These are phyloP conservation scores for Ogataea degrootiae DNA, from an alignment of 805 yeast genomes.

Conservation along the genomic window DNA sequence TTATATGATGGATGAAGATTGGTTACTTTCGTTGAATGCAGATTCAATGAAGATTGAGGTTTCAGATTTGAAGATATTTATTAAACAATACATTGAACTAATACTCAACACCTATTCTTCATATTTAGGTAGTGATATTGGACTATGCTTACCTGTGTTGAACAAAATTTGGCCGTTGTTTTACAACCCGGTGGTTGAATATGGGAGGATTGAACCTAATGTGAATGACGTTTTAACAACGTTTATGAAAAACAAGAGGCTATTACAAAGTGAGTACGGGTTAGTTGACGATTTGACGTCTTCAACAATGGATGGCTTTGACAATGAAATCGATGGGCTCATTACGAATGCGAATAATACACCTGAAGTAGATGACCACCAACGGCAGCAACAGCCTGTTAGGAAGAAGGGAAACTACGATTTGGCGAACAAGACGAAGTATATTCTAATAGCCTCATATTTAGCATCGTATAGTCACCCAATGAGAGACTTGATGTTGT, in stretches of 20 bases:
- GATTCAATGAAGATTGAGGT: slow-evolving; percentile 4
- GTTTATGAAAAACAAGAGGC: slow-evolving; percentile 20
- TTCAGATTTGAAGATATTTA: slow-evolving; percentile 16
- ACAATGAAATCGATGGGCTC: slow-evolving; percentile 2
- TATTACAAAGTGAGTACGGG: slow-evolving; percentile 22
- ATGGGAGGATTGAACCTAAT: slow-evolving; percentile 15
- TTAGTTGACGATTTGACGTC: slow-evolving; percentile 17
- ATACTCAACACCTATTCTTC: slow-evolving; percentile 41
- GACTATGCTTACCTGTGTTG: slow-evolving; percentile 28
- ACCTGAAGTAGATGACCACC: no score
- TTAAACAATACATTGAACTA: slow-evolving; percentile 35
- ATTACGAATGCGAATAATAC: no score
- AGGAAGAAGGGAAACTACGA: slow-evolving; percentile 30
- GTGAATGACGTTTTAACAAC: slow-evolving; percentile 26
- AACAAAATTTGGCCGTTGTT: slow-evolving; percentile 29
- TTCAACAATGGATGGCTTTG: slow-evolving; percentile 1
- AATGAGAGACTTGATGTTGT: slow-evolving; percentile 61
- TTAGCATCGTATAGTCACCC: slow-evolving; percentile 75
- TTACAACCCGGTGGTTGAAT: slow-evolving; percentile 19
- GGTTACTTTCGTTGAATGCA: slow-evolving; percentile 6
- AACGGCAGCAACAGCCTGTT: not conserved
- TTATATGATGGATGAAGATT: slow-evolving; percentile 9
- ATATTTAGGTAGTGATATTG: slow-evolving; percentile 42
- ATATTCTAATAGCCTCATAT: slow-evolving; percentile 74
- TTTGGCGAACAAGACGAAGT: slow-evolving; percentile 59